phyloP scores from a whole-genome alignment of 805 yeast species.

The Myxozyma sirexii region DNA sequence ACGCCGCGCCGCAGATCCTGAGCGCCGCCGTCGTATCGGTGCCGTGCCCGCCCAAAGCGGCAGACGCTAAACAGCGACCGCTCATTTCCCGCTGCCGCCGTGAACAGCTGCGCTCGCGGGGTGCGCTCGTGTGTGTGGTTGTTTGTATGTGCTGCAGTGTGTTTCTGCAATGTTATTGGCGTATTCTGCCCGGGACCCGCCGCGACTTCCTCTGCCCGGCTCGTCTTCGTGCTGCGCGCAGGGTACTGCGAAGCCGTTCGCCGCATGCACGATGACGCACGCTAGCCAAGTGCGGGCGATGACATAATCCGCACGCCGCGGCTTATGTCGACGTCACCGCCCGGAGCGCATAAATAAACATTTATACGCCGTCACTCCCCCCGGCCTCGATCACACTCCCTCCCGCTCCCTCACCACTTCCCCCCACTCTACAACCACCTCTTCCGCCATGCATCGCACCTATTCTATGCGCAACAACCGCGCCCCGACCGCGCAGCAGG shows the following conservation, averaged over 20 bases:
- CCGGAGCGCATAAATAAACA: constrained; percentile 4
- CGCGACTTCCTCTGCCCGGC: not conserved
- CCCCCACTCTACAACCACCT: not conserved
- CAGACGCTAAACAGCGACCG: too few species aligned
- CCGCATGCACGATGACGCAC: constrained; percentile 18
- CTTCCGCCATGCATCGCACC: constrained; percentile 83
- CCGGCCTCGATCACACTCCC: constrained; percentile 1
- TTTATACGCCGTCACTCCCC: not conserved
- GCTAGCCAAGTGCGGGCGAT: constrained; percentile 6
- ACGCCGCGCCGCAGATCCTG: not conserved
- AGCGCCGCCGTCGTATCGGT: not conserved
- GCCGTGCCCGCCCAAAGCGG: too few species aligned
- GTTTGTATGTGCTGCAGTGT: too few species aligned
- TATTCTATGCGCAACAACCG: constrained; percentile 92
- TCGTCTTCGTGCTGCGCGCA: not conserved
- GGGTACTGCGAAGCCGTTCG: constrained; percentile 1
- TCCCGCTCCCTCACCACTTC: not conserved
- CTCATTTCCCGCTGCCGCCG: too few species aligned
- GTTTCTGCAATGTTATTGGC: too few species aligned
- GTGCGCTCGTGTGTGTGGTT: too few species aligned
- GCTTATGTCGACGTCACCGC: not conserved
- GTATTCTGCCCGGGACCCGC: too few species aligned
- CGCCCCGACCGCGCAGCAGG: constrained; percentile 96
- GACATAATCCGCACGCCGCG: not conserved
- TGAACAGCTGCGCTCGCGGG: too few species aligned